Evolutionary conservation across 148 eudicot species (phyloP), one percentile per base, ranked within the genome.

Genomic region (Pharnaceum exiguum): DNA sequence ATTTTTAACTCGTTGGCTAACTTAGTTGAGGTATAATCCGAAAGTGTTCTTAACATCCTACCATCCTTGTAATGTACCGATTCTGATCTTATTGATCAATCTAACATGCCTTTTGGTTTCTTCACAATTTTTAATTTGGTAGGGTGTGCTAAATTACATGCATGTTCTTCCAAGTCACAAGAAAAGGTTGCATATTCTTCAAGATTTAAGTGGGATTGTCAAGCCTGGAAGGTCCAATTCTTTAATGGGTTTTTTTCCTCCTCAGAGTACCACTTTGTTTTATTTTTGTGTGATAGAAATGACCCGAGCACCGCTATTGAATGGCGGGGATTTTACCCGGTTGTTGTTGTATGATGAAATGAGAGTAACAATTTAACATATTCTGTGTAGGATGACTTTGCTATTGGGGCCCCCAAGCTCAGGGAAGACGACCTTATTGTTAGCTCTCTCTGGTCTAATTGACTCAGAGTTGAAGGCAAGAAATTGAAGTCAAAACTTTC

Each of bases 141-240:
- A 87, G 95, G 84, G 75, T 6, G 62, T 67, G 55, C 58, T 90
- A 21, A 79, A 74, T 57, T 62, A 28, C 40, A 76, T 86, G 37
- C 89, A 69, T 63, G 13, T 90, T 33, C 68, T 78, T 60, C 84
- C 86, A 15, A 82, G 62, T 65, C 57, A 68, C 40, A 86, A 84
- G 79, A 75, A 60, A 32, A 75, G 68, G 45, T 19, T 84, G 13
- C 62, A 81, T 26, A 83, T 90, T 49, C 82, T 90, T 46, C 81
- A 71, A 55, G 79, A 90, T 66, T 53, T 83, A 8, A 83, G 77
- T 69, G 97, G 97, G 43, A 79, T 90, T 51, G 78, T 90, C 73
- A 82, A 82, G 76, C 95, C 97, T 69, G 83, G 90, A 49, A 81
- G 95, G 95, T 86, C 8, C 7, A 17, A 27, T 11, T 54, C 3